Conservation (phyloP, 2,329 filamentous ascomycete genomes). For the Penicillium sp. region DNA sequence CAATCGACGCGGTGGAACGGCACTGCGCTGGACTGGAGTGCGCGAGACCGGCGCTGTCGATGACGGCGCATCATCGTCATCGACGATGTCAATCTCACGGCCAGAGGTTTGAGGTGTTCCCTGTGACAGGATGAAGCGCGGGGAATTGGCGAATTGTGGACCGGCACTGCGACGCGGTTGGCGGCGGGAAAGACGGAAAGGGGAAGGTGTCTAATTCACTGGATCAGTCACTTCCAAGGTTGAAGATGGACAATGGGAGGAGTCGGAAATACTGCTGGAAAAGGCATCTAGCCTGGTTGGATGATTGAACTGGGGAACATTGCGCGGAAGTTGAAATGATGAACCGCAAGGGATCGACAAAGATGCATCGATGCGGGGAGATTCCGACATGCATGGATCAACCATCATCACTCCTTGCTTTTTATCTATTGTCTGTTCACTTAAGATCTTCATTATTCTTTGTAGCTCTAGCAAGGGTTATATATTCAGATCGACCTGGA, state of each 20-base stretch:
- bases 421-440: too few species aligned
- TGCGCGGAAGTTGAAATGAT: neutral
- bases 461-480: too few species aligned
- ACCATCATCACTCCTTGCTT: too few species aligned
- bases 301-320: conserved; percentile 1
- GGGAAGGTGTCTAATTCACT: conserved; percentile 23
- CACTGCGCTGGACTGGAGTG: conserved; percentile 4
- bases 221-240: too few species aligned
- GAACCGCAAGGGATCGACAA: too few species aligned
- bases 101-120: conserved; percentile 6
- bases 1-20: conserved; percentile 10
- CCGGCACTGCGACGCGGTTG: conserved; percentile 23
- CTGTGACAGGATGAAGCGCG: conserved; percentile 31
- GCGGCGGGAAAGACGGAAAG: conserved; percentile 26
- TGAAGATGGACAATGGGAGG: too few species aligned
- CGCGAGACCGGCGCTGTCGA: conserved; percentile 10
- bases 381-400: neutral
- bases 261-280: conserved; percentile 8
- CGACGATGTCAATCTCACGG: conserved; percentile 17
- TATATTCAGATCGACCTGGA: too few species aligned
- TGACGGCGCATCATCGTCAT: conserved; percentile 16
- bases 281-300: conserved; percentile 10
- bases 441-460: too few species aligned
- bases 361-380: neutral
- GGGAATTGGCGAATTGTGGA: conserved; percentile 32